A percentile compares a stretch with the other conserved stretches of the same genome.
Conservation (phyloP, 176 grass and related monocot species). For the Avena eriantha region DNA sequence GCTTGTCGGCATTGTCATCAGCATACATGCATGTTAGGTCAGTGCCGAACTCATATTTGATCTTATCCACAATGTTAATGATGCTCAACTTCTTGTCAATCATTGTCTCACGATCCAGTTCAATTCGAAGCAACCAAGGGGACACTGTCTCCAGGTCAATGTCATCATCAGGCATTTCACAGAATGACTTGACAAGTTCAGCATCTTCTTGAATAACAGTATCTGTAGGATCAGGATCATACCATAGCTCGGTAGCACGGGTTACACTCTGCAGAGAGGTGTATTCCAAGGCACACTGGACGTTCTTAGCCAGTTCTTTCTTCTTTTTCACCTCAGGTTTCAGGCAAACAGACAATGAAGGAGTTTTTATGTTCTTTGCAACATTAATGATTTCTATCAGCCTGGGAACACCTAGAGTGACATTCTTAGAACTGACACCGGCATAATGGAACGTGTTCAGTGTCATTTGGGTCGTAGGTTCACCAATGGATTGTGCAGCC, state of each 20-base stretch:
- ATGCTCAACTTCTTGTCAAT: constrained; percentile 98
- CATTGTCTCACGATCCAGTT: constrained; percentile 95
- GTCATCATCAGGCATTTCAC: constrained; percentile 95
- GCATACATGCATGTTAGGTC: constrained; percentile 91
- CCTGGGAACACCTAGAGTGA: constrained; percentile 95
- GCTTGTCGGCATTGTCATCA: constrained; percentile 97
- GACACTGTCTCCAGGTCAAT: constrained; percentile 86
- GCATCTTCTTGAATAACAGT: constrained; percentile 91
- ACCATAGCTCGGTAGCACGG: constrained; percentile 90
- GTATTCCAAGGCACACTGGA: constrained; percentile 92
- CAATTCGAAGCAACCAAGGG: constrained; percentile 88
- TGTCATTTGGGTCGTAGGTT: constrained; percentile 94
- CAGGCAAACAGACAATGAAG: constrained; percentile 83
- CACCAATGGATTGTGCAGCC: constrained; percentile 93
- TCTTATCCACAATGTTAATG: constrained; percentile 90
- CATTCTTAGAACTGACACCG: constrained; percentile 98
- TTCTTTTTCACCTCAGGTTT: constrained; percentile 81
- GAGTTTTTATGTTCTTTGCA: constrained; percentile 95
- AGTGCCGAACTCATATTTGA: constrained; percentile 86
- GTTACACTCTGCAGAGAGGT: constrained; percentile 87
- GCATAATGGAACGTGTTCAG: constrained; percentile 96
- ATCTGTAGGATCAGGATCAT: constrained; percentile 84
- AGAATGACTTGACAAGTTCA: constrained; percentile 85
- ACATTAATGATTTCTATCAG: constrained; percentile 95
- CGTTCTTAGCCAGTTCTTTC: constrained; percentile 91